Conservation (phyloP, 202 grass and related monocot species). For the Cymbopogon flexuosus region DNA sequence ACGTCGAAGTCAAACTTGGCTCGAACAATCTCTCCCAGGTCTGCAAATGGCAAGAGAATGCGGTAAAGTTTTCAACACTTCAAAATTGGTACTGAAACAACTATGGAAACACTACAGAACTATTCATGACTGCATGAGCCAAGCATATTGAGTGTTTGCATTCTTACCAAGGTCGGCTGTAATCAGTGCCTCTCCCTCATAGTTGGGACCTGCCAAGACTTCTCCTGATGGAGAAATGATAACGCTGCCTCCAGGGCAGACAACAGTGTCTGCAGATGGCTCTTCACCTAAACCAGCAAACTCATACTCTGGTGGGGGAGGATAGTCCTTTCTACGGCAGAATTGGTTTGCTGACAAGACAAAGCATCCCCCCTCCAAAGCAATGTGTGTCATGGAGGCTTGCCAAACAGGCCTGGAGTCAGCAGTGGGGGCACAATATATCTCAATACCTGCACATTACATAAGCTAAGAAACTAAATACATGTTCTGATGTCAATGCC, state of each 20-base stretch:
- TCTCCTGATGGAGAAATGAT: constrained; percentile 82
- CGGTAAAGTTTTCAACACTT: background rate
- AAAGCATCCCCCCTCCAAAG: constrained; percentile 82
- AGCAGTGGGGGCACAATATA: constrained; percentile 82
- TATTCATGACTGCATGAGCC: background rate
- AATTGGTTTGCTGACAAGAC: constrained; percentile 89
- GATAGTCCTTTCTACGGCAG: constrained; percentile 79
- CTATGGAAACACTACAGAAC: background rate
- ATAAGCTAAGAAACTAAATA: background rate
- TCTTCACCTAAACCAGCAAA: constrained; percentile 63
- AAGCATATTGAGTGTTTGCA: background rate
- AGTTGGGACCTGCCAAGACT: constrained; percentile 82
- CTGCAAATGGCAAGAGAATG: constrained; percentile 24
- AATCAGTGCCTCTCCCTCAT: constrained; percentile 74
- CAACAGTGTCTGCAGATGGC: constrained; percentile 72
- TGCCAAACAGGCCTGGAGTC: constrained; percentile 81
- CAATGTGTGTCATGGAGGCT: constrained; percentile 81
- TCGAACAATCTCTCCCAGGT: constrained; percentile 57
- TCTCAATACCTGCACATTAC: constrained; percentile 57
- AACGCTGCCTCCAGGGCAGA: constrained; percentile 77
- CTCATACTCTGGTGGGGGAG: constrained; percentile 60
- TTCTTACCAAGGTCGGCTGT: constrained; percentile 71
- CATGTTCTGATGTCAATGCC: background rate
- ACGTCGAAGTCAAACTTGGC: constrained; percentile 78
- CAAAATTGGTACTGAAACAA: background rate